Evolutionary conservation across 2,329 filamentous ascomycete genomes (phyloP).

Genomic region (Xylariaceae sp.): DNA sequence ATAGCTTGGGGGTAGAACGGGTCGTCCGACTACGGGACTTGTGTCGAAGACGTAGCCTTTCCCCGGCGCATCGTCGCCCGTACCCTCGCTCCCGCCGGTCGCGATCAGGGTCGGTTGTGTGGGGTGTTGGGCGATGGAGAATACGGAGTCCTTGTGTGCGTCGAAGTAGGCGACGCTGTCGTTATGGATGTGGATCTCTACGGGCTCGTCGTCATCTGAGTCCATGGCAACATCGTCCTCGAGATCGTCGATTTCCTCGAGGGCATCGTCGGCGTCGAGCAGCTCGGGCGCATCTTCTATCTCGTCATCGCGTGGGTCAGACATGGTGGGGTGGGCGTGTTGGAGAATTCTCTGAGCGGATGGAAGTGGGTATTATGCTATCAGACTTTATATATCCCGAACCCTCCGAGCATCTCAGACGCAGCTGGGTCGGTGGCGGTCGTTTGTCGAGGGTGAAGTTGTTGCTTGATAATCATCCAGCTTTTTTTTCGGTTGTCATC

Average conservation of each 20-base stretch:
- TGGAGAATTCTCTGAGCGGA: background rate
- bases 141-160: slow-evolving; percentile 82
- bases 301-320: slow-evolving; percentile 39
- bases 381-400: background rate
- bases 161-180: slow-evolving; percentile 94
- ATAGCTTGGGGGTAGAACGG: slow-evolving; percentile 73
- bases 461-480: slow-evolving; percentile 23
- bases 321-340: slow-evolving; percentile 27
- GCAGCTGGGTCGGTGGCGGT: slow-evolving; percentile 2
- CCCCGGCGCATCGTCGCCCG: slow-evolving; percentile 60
- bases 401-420: too few species aligned
- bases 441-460: slow-evolving; percentile 11
- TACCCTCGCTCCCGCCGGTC: slow-evolving; percentile 71
- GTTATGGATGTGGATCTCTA: slow-evolving; percentile 79
- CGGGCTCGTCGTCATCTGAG: slow-evolving; percentile 63
- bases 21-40: slow-evolving; percentile 56
- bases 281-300: slow-evolving; percentile 62
- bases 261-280: slow-evolving; percentile 71
- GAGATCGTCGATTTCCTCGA: slow-evolving; percentile 59
- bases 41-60: slow-evolving; percentile 83
- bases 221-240: slow-evolving; percentile 79
- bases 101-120: slow-evolving; percentile 71
- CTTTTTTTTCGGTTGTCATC: slow-evolving; percentile 19
- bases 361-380: background rate
- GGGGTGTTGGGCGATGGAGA: slow-evolving; percentile 92